Percentiles rank a stretch among this genome's conserved stretches.
Conservation (phyloP, 495 filamentous ascomycete genomes). For the Penicillium chermesinum region DNA sequence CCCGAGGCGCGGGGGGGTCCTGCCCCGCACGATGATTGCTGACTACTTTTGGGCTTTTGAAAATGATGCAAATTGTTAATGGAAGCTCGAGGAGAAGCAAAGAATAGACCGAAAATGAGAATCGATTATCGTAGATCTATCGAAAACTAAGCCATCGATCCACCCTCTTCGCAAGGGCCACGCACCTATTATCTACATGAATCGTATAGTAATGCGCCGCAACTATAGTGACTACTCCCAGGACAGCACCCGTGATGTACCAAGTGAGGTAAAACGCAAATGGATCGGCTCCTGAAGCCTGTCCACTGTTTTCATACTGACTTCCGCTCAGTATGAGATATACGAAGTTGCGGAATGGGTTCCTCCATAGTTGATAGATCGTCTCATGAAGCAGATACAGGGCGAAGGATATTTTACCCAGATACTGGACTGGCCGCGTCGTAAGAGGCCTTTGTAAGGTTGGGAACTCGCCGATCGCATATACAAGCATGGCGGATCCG, state of each 20-base stretch:
- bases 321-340: conserved; percentile 20
- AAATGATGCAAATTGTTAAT: no score
- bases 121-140: not conserved
- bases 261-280: conserved; percentile 34
- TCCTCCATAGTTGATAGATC: conserved; percentile 15
- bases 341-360: conserved; percentile 41
- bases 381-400: conserved; percentile 21
- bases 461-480: conserved; percentile 8
- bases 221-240: conserved; percentile 36
- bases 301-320: conserved; percentile 23
- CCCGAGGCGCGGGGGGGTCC: no score
- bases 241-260: conserved; percentile 29
- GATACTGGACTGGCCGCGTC: conserved; percentile 19
- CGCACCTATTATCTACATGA: conserved; percentile 34
- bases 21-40: no score
- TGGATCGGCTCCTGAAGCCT: conserved; percentile 31
- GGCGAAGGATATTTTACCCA: conserved; percentile 30
- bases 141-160: conserved; percentile 16
- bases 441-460: conserved; percentile 12
- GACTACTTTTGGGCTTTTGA: no score
- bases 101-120: no score
- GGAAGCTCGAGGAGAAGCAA: no score
- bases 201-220: conserved; percentile 43
- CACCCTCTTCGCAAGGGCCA: conserved; percentile 16
- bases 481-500: conserved; percentile 8